A percentile compares a stretch with the other conserved stretches of the same genome.
phyloP scores from a whole-genome alignment of 495 filamentous ascomycete genomes.

The Podospora bellae-mahoneyi region DNA sequence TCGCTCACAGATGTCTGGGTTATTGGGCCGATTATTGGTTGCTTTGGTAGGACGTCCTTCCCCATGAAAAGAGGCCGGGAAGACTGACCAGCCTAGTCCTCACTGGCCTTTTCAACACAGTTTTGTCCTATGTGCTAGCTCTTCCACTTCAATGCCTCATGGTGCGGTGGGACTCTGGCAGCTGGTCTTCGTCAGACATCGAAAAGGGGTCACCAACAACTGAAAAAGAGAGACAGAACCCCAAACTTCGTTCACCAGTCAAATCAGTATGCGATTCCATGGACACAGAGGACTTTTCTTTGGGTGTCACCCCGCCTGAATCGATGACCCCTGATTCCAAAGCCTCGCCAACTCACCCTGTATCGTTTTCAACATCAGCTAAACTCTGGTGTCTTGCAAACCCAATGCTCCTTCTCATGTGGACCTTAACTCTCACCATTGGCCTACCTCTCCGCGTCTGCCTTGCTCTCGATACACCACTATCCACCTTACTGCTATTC shows the following conservation, averaged over 20 bases:
- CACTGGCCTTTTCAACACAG: conserved; percentile 31
- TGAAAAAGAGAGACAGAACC: background rate
- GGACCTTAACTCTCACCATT: conserved; percentile 24
- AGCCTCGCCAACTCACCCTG: background rate
- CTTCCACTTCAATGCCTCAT: conserved; percentile 28
- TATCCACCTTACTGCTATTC: conserved; percentile 38
- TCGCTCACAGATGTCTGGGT: conserved; percentile 30
- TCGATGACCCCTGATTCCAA: background rate
- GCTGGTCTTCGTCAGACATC: background rate
- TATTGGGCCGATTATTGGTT: conserved; percentile 36
- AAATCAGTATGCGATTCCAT: conserved; percentile 15
- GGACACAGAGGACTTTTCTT: conserved; percentile 8
- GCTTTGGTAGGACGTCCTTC: conserved; percentile 34
- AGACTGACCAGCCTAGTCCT: conserved; percentile 27
- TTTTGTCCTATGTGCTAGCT: conserved; percentile 23
- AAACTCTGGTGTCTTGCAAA: conserved; percentile 4
- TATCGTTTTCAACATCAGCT: background rate
- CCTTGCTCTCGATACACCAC: conserved; percentile 26
- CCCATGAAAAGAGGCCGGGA: background rate
- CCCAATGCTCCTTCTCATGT: conserved; percentile 30
- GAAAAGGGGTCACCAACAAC: conserved; percentile 14
- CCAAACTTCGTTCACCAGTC: conserved; percentile 1
- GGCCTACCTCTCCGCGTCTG: conserved; percentile 32
- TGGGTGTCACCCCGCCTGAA: background rate
- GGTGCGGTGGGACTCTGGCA: conserved; percentile 23